A percentile compares a stretch with the other conserved stretches of the same genome.
phyloP scores from a whole-genome alignment of 805 yeast species.

The Myxozyma geophila region DNA sequence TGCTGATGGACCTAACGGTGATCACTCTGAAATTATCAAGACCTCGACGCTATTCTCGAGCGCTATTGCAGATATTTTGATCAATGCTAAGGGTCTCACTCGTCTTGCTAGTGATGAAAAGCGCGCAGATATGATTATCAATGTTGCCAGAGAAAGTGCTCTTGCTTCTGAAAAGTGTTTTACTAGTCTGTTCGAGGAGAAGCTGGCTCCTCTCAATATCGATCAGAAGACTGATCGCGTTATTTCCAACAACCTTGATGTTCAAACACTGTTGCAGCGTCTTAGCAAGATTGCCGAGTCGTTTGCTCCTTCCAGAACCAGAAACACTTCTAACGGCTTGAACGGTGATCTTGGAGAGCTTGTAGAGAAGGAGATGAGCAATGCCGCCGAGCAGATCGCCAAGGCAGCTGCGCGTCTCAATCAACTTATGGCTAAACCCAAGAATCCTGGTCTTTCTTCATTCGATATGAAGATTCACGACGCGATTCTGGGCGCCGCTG shows the following conservation, averaged over 20 bases:
- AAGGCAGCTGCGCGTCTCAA: slow-evolving; percentile 66
- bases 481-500: slow-evolving; percentile 76
- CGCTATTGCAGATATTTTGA: slow-evolving; percentile 63
- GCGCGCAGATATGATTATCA: slow-evolving; percentile 57
- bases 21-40: slow-evolving; percentile 61
- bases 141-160: slow-evolving; percentile 60
- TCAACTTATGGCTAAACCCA: slow-evolving; percentile 54
- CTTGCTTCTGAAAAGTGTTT: slow-evolving; percentile 65
- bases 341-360: slow-evolving; percentile 63
- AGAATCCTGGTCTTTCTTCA: slow-evolving; percentile 57
- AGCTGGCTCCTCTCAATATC: slow-evolving; percentile 55
- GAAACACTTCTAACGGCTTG: slow-evolving; percentile 40
- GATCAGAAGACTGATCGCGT: slow-evolving; percentile 78
- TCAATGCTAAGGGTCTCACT: slow-evolving; percentile 71
- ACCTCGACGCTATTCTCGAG: slow-evolving; percentile 67
- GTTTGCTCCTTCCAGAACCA: slow-evolving; percentile 53
- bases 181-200: slow-evolving; percentile 59
- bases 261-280: slow-evolving; percentile 71
- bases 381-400: slow-evolving; percentile 71
- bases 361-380: slow-evolving; percentile 73
- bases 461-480: slow-evolving; percentile 72
- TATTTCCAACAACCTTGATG: slow-evolving; percentile 71
- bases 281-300: slow-evolving; percentile 61
- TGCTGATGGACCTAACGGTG: slow-evolving; percentile 76
- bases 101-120: slow-evolving; percentile 56